Conservation (phyloP, 2,329 filamentous ascomycete genomes). For the Colletotrichum echinochloae region DNA sequence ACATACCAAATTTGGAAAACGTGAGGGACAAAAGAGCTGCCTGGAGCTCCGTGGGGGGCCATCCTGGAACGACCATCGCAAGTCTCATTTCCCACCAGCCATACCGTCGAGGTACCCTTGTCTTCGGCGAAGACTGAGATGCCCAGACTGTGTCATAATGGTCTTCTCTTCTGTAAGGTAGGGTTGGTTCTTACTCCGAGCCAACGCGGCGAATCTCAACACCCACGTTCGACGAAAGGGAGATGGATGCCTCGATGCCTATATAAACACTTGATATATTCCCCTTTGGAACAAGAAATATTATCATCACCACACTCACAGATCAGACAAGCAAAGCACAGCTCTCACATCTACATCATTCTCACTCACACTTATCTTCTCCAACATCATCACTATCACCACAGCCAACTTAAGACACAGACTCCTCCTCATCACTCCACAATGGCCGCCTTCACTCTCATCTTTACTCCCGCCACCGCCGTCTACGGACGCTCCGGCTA, state of each 20-base stretch:
- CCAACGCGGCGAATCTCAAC: conserved; percentile 34
- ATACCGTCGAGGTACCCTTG: conserved; percentile 15
- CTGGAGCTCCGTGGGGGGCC: conserved; percentile 36
- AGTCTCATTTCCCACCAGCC: conserved; percentile 10
- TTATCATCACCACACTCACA: conserved; percentile 31
- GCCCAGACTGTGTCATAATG: conserved; percentile 1
- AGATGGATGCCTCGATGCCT: conserved; percentile 20
- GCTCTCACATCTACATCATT: conserved; percentile 15
- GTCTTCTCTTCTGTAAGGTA: conserved; percentile 11
- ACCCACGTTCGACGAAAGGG: conserved; percentile 3
- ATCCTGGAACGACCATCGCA: conserved; percentile 27
- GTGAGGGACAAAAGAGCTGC: conserved; percentile 15
- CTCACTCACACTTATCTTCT: conserved; percentile 44
- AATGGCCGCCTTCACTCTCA: conserved; percentile 54
- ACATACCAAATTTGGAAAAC: conserved; percentile 32
- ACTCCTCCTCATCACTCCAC: conserved; percentile 38
- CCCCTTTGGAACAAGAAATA: conserved; percentile 15
- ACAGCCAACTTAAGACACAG: conserved; percentile 30
- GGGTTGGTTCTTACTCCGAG: conserved; percentile 28
- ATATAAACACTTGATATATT: conserved; percentile 34
- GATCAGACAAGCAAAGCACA: conserved; percentile 20
- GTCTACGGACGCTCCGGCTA: conserved; percentile 58
- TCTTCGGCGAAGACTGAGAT: conserved; percentile 31
- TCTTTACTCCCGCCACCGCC: conserved; percentile 49
- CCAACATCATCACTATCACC: conserved; percentile 43